These are phyloP conservation scores for Albophoma yamanashiensis DNA, from an alignment of 2,329 filamentous ascomycete species.

Conservation along the genomic window DNA sequence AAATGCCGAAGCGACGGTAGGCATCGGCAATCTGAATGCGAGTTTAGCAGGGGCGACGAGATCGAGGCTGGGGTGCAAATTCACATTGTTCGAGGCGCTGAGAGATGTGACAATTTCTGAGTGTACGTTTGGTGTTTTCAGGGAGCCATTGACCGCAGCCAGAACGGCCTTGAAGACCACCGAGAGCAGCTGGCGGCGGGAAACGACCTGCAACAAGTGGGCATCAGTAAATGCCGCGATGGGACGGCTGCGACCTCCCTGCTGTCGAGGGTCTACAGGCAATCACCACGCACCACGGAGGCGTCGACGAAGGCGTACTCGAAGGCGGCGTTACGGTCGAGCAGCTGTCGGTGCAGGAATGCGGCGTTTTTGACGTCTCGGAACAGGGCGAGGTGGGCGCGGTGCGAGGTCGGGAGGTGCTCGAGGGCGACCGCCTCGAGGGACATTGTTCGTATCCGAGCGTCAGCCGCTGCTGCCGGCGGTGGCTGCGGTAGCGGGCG, in stretches of 20 bases:
- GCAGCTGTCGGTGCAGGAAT: slow-evolving; percentile 71
- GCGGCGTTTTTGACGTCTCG: slow-evolving; percentile 64
- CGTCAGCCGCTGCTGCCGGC: not conserved
- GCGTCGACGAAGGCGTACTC: slow-evolving; percentile 95
- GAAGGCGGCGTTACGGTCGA: slow-evolving; percentile 74
- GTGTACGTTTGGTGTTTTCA: slow-evolving; percentile 78
- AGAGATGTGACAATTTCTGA: slow-evolving; percentile 78
- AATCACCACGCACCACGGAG: slow-evolving; percentile 46
- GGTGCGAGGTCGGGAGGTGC: slow-evolving; percentile 58
- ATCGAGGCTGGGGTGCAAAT: not conserved
- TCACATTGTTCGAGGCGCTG: slow-evolving; percentile 72
- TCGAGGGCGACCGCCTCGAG: slow-evolving; percentile 63
- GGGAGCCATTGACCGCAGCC: slow-evolving; percentile 44
- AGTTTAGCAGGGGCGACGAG: slow-evolving; percentile 1
- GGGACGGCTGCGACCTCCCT: not conserved
- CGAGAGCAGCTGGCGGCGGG: slow-evolving; percentile 60
- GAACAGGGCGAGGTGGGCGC: slow-evolving; percentile 67
- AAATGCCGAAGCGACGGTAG: slow-evolving; percentile 80
- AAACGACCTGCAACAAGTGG: slow-evolving; percentile 62
- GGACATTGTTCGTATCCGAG: slow-evolving; percentile 24
- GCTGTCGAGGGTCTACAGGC: no score
- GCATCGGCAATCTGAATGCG: slow-evolving; percentile 69
- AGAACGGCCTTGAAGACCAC: slow-evolving; percentile 71
- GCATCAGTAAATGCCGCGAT: not conserved
- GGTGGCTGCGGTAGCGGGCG: not conserved